Percentiles rank a stretch among this genome's conserved stretches.
These are phyloP conservation scores for Fragosphaeria purpurea DNA, from an alignment of 2,329 filamentous ascomycete species.

Conservation along the genomic window DNA sequence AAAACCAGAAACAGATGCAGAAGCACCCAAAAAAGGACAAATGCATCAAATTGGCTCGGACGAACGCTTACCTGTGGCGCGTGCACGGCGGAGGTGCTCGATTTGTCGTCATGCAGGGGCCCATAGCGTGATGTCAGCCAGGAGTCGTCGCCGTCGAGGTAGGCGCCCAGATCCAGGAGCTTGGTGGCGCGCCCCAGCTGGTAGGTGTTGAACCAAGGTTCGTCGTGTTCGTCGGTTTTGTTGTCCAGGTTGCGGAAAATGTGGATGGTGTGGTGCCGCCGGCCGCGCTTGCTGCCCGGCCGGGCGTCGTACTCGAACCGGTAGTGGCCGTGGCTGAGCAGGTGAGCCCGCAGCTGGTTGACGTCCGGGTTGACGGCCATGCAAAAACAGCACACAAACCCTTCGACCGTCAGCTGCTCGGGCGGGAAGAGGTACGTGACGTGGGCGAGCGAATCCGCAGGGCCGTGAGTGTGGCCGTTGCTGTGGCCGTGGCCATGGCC, in stretches of 20 bases:
- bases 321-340: constrained; percentile 38
- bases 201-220: constrained; percentile 23
- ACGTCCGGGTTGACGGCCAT: constrained; percentile 37
- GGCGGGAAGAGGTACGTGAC: constrained; percentile 36
- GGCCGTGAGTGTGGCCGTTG: constrained; percentile 16
- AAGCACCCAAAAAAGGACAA: background rate
- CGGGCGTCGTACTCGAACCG: constrained; percentile 30
- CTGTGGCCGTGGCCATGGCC: constrained; percentile 17
- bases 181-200: constrained; percentile 33
- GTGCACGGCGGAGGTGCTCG: background rate
- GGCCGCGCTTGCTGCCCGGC: constrained; percentile 7
- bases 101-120: constrained; percentile 24
- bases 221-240: constrained; percentile 10
- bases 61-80: constrained; percentile 7
- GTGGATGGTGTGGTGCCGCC: constrained; percentile 22
- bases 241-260: constrained; percentile 27
- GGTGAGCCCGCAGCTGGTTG: constrained; percentile 37
- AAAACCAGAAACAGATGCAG: background rate
- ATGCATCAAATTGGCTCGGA: no score
- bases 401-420: constrained; percentile 37
- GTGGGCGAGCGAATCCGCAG: constrained; percentile 24
- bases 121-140: constrained; percentile 35
- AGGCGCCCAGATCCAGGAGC: constrained; percentile 35
- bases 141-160: constrained; percentile 34
- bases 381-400: constrained; percentile 42